Percentiles rank a stretch among this genome's conserved stretches.
Conservation (phyloP, 140 eudicot genomes). For the Oenanthe javanica region DNA sequence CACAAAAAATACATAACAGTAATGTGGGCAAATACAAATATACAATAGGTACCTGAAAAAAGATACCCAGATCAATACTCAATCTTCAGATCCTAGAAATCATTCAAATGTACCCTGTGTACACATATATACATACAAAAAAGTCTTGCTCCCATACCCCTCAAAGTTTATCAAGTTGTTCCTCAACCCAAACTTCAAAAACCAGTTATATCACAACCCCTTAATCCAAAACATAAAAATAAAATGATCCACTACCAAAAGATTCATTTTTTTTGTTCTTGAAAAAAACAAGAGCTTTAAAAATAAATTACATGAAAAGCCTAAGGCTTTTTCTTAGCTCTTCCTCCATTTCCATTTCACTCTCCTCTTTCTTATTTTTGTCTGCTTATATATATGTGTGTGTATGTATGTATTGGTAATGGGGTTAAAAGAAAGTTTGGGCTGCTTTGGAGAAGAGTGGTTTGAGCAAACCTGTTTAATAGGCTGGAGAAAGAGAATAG, state of each 20-base stretch:
- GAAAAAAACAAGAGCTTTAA: not conserved
- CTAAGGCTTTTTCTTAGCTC: not conserved
- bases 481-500: not conserved
- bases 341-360: not conserved
- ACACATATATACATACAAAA: not conserved
- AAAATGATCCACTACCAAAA: not conserved
- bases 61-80: not conserved
- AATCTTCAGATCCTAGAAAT: not conserved
- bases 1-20: not conserved
- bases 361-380: not conserved
- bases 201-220: not conserved
- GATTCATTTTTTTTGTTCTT: not conserved
- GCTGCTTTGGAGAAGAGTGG: not conserved
- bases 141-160: not conserved
- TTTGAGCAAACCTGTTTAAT: conserved; percentile 1
- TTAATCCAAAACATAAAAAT: not conserved
- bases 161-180: not conserved
- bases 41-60: not conserved
- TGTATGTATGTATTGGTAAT: not conserved
- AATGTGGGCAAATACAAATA: conserved; percentile 23
- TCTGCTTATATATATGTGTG: not conserved
- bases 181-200: not conserved
- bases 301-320: not conserved
- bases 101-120: not conserved
- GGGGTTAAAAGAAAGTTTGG: conserved; percentile 3